These are phyloP conservation scores for Wickerhamiella sergipiensis DNA, from an alignment of 805 yeast genomes.

Conservation along the genomic window DNA sequence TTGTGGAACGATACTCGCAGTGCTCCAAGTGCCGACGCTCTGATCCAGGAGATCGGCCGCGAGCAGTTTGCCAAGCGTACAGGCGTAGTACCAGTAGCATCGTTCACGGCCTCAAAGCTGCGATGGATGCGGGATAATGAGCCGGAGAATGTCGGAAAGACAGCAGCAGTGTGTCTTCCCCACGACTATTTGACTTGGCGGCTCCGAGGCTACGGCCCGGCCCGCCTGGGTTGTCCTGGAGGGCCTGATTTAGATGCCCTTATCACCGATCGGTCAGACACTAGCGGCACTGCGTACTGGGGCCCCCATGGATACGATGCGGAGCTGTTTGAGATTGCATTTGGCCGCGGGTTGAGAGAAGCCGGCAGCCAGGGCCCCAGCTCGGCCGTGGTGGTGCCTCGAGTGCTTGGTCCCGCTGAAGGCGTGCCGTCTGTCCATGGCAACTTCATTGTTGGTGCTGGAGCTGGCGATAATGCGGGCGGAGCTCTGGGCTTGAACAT, in stretches of 20 bases:
- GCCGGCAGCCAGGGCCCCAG: constrained; percentile 5
- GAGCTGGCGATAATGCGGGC: constrained; percentile 20
- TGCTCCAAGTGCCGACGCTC: constrained; percentile 13
- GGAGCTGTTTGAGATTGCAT: constrained; percentile 14
- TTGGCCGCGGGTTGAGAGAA: constrained; percentile 15
- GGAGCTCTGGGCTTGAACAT: constrained; percentile 17
- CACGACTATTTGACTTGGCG: constrained; percentile 21
- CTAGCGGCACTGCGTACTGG: constrained; percentile 20
- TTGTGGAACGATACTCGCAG: constrained; percentile 19
- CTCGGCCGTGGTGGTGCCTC: constrained; percentile 13
- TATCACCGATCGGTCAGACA: constrained; percentile 17
- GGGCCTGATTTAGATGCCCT: constrained; percentile 14
- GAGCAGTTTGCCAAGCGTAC: constrained; percentile 13
- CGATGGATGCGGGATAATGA: constrained; percentile 18
- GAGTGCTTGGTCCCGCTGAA: constrained; percentile 11
- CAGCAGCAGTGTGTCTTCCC: constrained; percentile 18
- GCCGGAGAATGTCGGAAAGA: constrained; percentile 13
- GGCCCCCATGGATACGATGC: constrained; percentile 12
- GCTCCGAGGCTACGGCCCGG: constrained; percentile 17
- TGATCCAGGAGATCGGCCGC: constrained; percentile 17
- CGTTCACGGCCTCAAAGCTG: constrained; percentile 18
- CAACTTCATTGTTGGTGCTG: constrained; percentile 14
- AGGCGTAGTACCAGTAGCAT: constrained; percentile 19
- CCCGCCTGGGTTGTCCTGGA: neutral
- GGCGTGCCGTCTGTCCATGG: constrained; percentile 10